Percentiles rank a stretch among this genome's conserved stretches.
phyloP scores from a whole-genome alignment of 345 rosid genomes.

The Cardiospermum halicacabum region DNA sequence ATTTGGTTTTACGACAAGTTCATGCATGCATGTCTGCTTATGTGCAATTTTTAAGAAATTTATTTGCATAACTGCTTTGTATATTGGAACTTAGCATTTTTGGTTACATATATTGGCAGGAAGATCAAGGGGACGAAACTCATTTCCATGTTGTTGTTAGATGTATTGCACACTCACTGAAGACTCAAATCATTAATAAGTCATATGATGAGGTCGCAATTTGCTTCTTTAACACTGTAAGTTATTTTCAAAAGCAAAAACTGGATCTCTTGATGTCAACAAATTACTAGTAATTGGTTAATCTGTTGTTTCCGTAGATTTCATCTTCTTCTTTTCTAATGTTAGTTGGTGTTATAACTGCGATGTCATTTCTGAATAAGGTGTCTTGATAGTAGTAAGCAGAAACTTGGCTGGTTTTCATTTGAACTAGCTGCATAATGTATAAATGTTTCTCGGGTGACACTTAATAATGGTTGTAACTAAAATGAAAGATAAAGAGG shows the following conservation, averaged over 20 bases:
- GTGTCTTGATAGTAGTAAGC: background rate
- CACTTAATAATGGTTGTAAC: background rate
- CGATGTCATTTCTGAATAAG: background rate
- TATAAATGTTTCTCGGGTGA: background rate
- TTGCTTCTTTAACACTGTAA: constrained; percentile 91
- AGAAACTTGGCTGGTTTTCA: constrained; percentile 3
- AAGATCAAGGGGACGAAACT: constrained; percentile 50
- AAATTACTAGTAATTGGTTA: background rate
- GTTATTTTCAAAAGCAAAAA: constrained; percentile 8
- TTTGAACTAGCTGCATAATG: background rate
- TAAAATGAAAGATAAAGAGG: background rate
- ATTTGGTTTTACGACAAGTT: background rate
- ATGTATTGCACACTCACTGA: constrained; percentile 67
- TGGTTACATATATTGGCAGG: constrained; percentile 35
- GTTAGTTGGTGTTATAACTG: background rate
- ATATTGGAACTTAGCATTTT: background rate
- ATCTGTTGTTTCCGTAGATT: background rate
- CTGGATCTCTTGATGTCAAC: background rate
- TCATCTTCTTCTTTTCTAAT: background rate
- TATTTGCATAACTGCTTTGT: background rate
- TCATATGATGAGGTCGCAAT: constrained; percentile 83
- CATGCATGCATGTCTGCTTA: background rate
- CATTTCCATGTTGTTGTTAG: constrained; percentile 71
- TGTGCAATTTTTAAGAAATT: background rate
- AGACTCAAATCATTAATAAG: constrained; percentile 73